Evolutionary conservation across 2,329 filamentous ascomycete genomes (phyloP).

Genomic region (Zasmidium angulare): DNA sequence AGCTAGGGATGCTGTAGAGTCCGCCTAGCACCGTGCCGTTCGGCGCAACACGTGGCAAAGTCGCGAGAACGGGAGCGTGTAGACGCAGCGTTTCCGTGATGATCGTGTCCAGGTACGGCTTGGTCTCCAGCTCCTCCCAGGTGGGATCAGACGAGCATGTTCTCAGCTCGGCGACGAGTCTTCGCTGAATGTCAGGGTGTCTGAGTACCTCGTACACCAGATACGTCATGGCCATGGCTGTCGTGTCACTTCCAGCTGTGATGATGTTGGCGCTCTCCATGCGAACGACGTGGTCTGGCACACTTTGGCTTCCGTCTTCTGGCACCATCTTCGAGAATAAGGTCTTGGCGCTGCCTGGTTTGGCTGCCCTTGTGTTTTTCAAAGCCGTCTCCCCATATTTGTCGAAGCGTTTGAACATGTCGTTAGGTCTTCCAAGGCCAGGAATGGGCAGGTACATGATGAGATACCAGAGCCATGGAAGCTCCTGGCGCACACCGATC

Average conservation of each 20-base stretch:
- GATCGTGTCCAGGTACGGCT: slow-evolving; percentile 35
- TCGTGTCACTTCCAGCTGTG: slow-evolving; percentile 24
- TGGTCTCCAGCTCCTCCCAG: slow-evolving; percentile 29
- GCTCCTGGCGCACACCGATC: background rate
- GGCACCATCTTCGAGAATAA: slow-evolving; percentile 3
- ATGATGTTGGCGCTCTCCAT: slow-evolving; percentile 20
- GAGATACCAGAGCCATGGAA: background rate
- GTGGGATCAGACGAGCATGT: slow-evolving; percentile 8
- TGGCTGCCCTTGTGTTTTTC: background rate
- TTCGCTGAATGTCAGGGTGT: slow-evolving; percentile 17
- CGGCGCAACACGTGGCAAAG: slow-evolving; percentile 37
- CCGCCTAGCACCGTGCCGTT: slow-evolving; percentile 20
- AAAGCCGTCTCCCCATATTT: background rate
- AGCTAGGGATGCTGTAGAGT: slow-evolving; percentile 23
- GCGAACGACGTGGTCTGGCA: slow-evolving; percentile 13
- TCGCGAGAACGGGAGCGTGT: slow-evolving; percentile 35
- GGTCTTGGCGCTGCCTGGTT: background rate
- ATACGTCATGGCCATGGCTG: slow-evolving; percentile 26
- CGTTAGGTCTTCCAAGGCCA: background rate
- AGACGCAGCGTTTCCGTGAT: slow-evolving; percentile 41
- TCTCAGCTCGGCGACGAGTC: slow-evolving; percentile 19
- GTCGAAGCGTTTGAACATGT: background rate
- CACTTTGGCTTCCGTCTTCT: background rate
- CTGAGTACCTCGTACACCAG: slow-evolving; percentile 23
- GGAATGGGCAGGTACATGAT: slow-evolving; percentile 1